A percentile compares a stretch with the other conserved stretches of the same genome.
Evolutionary conservation across 331 rosid species (phyloP).

Genomic region (Phaseolus coccineus): DNA sequence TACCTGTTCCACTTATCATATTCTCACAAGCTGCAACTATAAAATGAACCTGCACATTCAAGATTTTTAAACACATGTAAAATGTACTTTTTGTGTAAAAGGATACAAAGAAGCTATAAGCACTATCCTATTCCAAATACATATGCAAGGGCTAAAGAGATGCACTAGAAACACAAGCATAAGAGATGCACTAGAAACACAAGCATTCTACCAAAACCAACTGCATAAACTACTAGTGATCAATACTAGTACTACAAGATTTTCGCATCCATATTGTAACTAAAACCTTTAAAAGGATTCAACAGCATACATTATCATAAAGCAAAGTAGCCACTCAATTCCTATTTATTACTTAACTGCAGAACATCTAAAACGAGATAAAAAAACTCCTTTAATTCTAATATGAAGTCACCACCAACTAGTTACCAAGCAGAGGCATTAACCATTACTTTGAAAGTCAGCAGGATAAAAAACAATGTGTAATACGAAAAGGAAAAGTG

Average conservation of each 20-base stretch:
- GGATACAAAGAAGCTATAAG: background rate
- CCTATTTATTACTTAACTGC: conserved; percentile 24
- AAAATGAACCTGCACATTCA: conserved; percentile 77
- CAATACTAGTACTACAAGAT: background rate
- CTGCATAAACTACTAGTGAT: conserved; percentile 1
- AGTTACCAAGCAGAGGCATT: conserved; percentile 24
- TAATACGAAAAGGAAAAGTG: conserved; percentile 22
- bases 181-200: background rate
- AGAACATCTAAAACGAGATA: conserved; percentile 7
- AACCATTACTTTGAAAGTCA: conserved; percentile 7
- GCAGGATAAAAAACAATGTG: background rate
- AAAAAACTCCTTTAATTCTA: background rate
- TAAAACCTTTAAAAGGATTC: conserved; percentile 20
- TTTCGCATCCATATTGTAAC: background rate
- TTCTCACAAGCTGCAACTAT: conserved; percentile 99
- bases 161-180: background rate
- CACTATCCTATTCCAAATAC: background rate
- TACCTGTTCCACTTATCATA: conserved; percentile 99
- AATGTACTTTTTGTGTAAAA: background rate
- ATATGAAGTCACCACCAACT: conserved; percentile 25
- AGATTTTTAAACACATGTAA: background rate
- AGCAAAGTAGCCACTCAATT: background rate
- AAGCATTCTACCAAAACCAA: conserved; percentile 18
- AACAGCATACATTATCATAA: conserved; percentile 3
- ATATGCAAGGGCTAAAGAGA: conserved; percentile 12